A percentile compares a stretch with the other conserved stretches of the same genome.
Conservation (phyloP, 495 filamentous ascomycete genomes). For the Amniculicola lignicola region DNA sequence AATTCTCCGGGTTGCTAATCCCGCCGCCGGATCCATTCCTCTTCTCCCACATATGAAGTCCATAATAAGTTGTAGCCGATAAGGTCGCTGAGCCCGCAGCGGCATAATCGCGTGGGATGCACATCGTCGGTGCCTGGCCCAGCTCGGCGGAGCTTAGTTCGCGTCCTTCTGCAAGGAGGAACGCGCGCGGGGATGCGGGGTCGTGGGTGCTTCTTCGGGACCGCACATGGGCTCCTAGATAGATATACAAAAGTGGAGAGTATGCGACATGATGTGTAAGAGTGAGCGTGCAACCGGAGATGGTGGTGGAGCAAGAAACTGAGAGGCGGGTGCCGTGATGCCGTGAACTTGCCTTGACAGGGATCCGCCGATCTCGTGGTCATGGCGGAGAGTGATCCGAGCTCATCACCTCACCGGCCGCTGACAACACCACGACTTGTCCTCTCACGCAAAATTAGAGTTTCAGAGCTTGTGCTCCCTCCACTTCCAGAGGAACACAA, state of each 20-base stretch:
- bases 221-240: background rate
- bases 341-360: too few species aligned
- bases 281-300: background rate
- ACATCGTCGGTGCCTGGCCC: constrained; percentile 7
- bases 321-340: background rate
- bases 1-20: constrained; percentile 39
- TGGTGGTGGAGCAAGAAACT: too few species aligned
- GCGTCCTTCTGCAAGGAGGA: too few species aligned
- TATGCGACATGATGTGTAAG: background rate
- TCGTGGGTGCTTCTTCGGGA: background rate
- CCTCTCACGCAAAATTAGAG: too few species aligned
- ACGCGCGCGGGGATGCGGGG: background rate
- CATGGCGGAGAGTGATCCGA: too few species aligned
- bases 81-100: constrained; percentile 30
- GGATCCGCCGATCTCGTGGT: too few species aligned
- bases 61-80: background rate
- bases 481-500: too few species aligned
- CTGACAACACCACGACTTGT: too few species aligned
- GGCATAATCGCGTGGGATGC: constrained; percentile 9
- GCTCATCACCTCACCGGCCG: too few species aligned
- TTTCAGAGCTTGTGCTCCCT: too few species aligned
- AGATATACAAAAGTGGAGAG: constrained; percentile 4
- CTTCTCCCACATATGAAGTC: background rate
- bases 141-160: too few species aligned
- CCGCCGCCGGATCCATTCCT: constrained; percentile 1